Conservation (phyloP, 2,329 filamentous ascomycete genomes). For the Apiospora arundinis region DNA sequence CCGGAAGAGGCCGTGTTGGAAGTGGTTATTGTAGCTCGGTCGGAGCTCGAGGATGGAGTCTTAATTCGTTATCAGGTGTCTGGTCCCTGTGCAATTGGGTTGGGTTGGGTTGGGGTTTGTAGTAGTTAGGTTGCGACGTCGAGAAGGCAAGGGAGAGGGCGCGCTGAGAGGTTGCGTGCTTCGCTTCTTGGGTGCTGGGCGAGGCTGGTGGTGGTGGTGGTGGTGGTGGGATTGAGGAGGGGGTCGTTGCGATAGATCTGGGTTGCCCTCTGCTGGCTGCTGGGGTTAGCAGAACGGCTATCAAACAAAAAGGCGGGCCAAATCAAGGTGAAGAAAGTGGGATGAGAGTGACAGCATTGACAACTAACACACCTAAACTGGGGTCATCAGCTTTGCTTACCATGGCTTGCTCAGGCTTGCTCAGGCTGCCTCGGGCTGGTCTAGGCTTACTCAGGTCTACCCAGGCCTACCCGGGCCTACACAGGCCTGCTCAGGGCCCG, state of each 20-base stretch:
- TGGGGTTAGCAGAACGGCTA: background rate
- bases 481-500: too few relatives aligned
- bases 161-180: background rate
- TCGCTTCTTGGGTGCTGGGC: background rate
- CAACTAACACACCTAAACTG: background rate
- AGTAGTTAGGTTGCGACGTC: conserved; percentile 4
- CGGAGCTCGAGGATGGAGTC: background rate
- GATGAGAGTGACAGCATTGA: background rate
- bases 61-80: background rate
- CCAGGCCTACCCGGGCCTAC: too few relatives aligned
- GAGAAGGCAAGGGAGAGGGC: background rate
- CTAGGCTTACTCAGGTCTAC: too few relatives aligned
- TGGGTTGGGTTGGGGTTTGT: background rate
- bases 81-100: background rate
- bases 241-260: background rate
- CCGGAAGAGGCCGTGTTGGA: conserved; percentile 22
- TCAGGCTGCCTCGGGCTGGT: too few relatives aligned
- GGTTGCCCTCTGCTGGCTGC: too few relatives aligned
- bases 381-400: background rate
- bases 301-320: background rate
- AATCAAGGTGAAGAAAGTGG: background rate
- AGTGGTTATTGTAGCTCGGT: background rate
- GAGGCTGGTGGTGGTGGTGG: conserved; percentile 1
- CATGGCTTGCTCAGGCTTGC: too few relatives aligned
- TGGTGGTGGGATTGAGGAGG: background rate